These are phyloP conservation scores for Thelephora ganbajun DNA, from an alignment of 768 basidiomycete genomes.

Conservation along the genomic window DNA sequence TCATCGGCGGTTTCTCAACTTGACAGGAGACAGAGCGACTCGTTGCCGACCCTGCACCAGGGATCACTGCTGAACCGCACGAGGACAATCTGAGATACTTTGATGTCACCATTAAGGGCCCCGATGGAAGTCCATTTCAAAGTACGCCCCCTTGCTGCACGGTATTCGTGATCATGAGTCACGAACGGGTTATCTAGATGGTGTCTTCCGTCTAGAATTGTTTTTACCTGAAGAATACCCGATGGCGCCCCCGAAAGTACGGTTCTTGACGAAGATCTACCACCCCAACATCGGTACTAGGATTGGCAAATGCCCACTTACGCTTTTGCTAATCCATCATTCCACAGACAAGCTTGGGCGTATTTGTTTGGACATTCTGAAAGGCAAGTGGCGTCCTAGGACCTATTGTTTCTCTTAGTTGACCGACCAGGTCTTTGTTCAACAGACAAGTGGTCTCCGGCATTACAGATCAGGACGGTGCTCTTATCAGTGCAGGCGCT, in stretches of 20 bases:
- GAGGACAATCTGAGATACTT: constrained; percentile 98
- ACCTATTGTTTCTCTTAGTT: no score
- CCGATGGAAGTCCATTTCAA: constrained; percentile 85
- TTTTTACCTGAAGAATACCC: constrained; percentile 99
- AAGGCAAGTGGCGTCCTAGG: constrained; percentile 38
- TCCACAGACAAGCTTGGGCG: constrained; percentile 87
- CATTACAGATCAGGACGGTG: constrained; percentile 95
- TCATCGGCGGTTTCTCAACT: constrained; percentile 5
- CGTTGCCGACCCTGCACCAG: constrained; percentile 91
- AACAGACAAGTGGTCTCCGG: constrained; percentile 99
- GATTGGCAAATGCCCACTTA: constrained; percentile 1
- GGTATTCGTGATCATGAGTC: constrained; percentile 3
- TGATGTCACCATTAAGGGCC: constrained; percentile 93
- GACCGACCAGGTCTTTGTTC: neutral
- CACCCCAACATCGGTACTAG: constrained; percentile 95
- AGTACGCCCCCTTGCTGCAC: constrained; percentile 22
- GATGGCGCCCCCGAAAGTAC: constrained; percentile 97
- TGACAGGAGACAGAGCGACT: constrained; percentile 92
- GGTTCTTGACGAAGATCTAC: constrained; percentile 96
- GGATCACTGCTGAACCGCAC: constrained; percentile 89
- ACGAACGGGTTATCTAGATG: constrained; percentile 34
- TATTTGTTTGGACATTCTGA: constrained; percentile 96
- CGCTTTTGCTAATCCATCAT: neutral
- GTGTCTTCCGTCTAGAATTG: constrained; percentile 89
- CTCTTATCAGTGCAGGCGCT: constrained; percentile 95